Evolutionary conservation across 2,329 filamentous ascomycete species (phyloP), one percentile per base, ranked within the genome.

Genomic region (Trichoderma sp.): DNA sequence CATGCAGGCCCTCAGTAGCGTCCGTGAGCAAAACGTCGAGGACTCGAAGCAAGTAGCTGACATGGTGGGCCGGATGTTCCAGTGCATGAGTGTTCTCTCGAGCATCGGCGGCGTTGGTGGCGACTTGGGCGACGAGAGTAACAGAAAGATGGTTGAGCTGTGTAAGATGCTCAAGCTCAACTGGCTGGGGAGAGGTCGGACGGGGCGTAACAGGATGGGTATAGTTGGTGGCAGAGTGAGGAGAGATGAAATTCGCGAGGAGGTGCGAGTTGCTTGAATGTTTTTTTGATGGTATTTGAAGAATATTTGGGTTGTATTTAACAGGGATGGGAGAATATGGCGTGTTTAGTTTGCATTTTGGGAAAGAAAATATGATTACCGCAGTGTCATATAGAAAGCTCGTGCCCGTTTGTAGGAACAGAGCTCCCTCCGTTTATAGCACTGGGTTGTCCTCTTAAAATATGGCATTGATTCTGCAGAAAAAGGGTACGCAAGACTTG

Each of bases 161-260:
- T 93, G 91, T 69, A 91, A 93, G 76, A 89, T 96, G 74, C 83
- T 99, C 71, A 99, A 98, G 81, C 89, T 97, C 75, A 99, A 99
- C 79, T 99, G 96, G 96, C 86, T 99, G 1, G 95, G 95, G 0
- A 85, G 96, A 58, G 95, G 95, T 0, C 83, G 96, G 43, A 98
- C 94, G 4, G 96, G 96, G 0, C 85, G 96, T 72, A 96, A 98
- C 79, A 84, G 96, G 65, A 88, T 93, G 72, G 96, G 96, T 0
- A 95, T 97, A 77, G 94, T 98, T 0, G 94, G 94, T 2, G 87
- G 86, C 0, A 79, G 87, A 64, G 85, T 88, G 11, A 82, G 82
- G 72, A 79, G 86, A 62, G 83, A 84, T 29, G 79, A 79, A 66
- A 71, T 73, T 4, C 77, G 80, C 60, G 82, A 83, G 61, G 81